A percentile compares a stretch with the other conserved stretches of the same genome.
These are phyloP conservation scores for Passalora sequoiae DNA, from an alignment of 2,329 filamentous ascomycete species.

Conservation along the genomic window DNA sequence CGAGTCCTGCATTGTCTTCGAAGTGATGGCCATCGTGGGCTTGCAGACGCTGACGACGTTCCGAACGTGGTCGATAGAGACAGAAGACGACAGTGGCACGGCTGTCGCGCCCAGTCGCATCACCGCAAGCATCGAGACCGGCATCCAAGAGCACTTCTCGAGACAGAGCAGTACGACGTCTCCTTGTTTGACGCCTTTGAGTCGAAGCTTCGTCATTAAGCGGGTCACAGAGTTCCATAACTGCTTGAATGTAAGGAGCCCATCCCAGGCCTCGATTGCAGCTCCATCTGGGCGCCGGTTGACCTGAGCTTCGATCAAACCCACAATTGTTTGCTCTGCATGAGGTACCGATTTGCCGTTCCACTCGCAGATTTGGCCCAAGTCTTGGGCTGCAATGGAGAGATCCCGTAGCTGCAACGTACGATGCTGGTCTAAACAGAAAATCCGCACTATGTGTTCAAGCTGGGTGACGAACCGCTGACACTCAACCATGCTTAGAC, in stretches of 20 bases:
- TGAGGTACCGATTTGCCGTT: too few relatives aligned
- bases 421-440: not conserved
- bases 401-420: not conserved
- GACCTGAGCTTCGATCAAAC: too few relatives aligned
- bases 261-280: constrained; percentile 1
- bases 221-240: not conserved
- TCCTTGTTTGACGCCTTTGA: not conserved
- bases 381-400: not conserved
- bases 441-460: not conserved
- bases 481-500: constrained; percentile 2
- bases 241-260: not conserved
- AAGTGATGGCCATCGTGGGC: constrained; percentile 21
- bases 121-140: constrained; percentile 36
- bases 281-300: too few relatives aligned
- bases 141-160: constrained; percentile 35
- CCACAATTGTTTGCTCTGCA: too few relatives aligned
- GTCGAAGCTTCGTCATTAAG: not conserved
- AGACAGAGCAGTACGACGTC: not conserved
- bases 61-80: not conserved
- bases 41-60: constrained; percentile 19
- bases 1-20: too few relatives aligned
- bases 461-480: not conserved
- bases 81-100: not conserved
- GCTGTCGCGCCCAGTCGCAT: constrained; percentile 31
- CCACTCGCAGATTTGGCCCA: not conserved